Base-by-base conservation (phyloP, 257 asterid species). In the Solanum paucissectum region DNA sequence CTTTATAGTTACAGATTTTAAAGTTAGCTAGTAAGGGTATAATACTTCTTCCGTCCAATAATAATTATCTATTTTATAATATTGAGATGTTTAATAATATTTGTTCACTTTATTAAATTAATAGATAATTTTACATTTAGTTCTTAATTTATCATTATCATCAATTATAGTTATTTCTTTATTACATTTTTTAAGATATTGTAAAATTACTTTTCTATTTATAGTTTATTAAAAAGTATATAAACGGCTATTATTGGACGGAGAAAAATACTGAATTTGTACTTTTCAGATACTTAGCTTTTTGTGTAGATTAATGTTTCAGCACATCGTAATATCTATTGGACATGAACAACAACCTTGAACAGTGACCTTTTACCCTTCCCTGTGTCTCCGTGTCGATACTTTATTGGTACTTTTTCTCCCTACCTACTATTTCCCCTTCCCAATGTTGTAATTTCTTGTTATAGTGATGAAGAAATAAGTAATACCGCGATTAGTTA, bases 301-400 rank as follows among this genome's bases (percentile, higher is more conserved):
- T 66, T 32, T 66, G 38, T 36, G 88, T 87, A 76, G 68, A 74
- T 76, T 87, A 87, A 87, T 76, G 88, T 83, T 64, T 88, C 12
- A 33, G 58, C 32, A 29, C 83, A 44, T 87, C 58, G 52, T 79
- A 37, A 82, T 87, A 83, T 62, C 87, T 81, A n/a, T 6, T 49
- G 87, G 85, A 86, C 84, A 73, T 55, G 60, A 74, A 55, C 32
- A 75, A 37, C 52, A 32, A 87, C 88, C 46, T 46, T 74, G 42
- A 74, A 49, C 38, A 49, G 38, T 66, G 7, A 21, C 55, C 42
- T 38, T 66, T 71, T 66, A 69, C 62, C 16, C n/a, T 66, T 25
- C 13, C 36, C 18, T 40, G 6, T 62, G 83, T 32, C 18, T 29
- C 14, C 83, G 74, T 82, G 87, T 87, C 87, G 62, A 40, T 18